phyloP scores from a whole-genome alignment of 352 stramenopile species.

The Globisporangium yorkense region DNA sequence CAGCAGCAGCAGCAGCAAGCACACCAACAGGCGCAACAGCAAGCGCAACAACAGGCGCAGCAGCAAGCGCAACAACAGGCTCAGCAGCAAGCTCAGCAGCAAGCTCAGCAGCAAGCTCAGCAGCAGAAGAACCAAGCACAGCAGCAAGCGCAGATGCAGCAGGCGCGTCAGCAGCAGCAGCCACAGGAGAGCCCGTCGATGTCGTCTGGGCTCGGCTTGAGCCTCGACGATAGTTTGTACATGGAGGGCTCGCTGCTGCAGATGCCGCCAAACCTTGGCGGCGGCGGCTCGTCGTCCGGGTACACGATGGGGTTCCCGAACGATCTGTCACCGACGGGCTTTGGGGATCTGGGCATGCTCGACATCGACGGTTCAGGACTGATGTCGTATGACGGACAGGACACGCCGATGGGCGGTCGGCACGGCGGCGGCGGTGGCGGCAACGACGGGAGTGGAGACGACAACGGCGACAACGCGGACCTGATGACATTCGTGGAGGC shows the following conservation, averaged over 20 bases:
- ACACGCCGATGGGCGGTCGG: slow-evolving; percentile 6
- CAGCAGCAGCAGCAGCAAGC: slow-evolving; percentile 15
- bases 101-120: slow-evolving; percentile 22
- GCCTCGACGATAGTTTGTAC: slow-evolving; percentile 55
- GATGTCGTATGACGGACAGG: slow-evolving; percentile 28
- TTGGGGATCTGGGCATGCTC: slow-evolving; percentile 60
- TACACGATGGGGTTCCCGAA: slow-evolving; percentile 59
- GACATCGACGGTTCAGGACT: slow-evolving; percentile 60
- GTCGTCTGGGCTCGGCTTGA: slow-evolving; percentile 38
- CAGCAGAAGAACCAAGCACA: slow-evolving; percentile 13
- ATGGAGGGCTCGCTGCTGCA: slow-evolving; percentile 55
- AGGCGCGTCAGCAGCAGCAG: slow-evolving; percentile 18
- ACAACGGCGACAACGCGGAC: slow-evolving; percentile 8
- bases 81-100: slow-evolving; percentile 19
- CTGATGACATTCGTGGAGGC: slow-evolving; percentile 2
- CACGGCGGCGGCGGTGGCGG: slow-evolving; percentile 14
- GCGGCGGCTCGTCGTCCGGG: slow-evolving; percentile 22
- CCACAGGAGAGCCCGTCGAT: slow-evolving; percentile 44
- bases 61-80: slow-evolving; percentile 11
- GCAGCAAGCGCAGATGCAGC: slow-evolving; percentile 18
- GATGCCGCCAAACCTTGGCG: slow-evolving; percentile 45
- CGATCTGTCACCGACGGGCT: slow-evolving; percentile 57
- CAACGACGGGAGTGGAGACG: not conserved
- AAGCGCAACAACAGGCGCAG: slow-evolving; percentile 20
- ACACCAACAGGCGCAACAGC: slow-evolving; percentile 21